Evolutionary conservation across 2,329 filamentous ascomycete genomes (phyloP), one percentile per base, ranked within the genome.

Genomic region (Microdochium paspali): DNA sequence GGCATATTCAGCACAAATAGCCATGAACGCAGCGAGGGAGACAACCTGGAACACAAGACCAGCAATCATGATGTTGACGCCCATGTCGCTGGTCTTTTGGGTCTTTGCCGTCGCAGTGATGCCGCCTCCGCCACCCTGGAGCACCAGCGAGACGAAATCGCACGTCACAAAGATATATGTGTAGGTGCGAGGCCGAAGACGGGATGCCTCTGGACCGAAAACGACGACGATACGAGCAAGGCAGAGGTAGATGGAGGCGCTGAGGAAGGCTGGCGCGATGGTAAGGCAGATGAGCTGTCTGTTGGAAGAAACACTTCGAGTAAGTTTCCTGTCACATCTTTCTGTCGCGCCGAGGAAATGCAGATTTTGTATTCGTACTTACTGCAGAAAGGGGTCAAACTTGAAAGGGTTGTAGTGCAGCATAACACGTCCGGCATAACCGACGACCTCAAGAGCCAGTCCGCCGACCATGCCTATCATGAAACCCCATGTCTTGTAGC

Each of bases 181-280:
- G 51, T 57, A 57, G 13, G 50, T 45, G 28, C 49, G 46, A n/a
- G 52, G 51, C 9, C 32, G 45, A 42, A 56, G 31, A 10, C 53
- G 51, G 1, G 53, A 46, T n/a, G 44, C 45, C 20, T 48, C 42
- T 15, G 50, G 46, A 1, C 49, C 52, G 44, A 51, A 56, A 9
- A 53, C 47, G 24, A 50, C 25, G 25, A 58, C 72, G 51, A 81
- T 69, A 46, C 79, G 74, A 31, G 77, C 76, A 12, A 82, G 66
- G 4, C 70, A 73, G 25, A 82, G 58, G 62, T 79, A 80, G 54
- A 80, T 73, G 48, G 67, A 71, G 3, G 71, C 79, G 6, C 72
- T 72, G 47, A 74, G 59, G 58, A 77, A 81, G 20, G 73, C 78
- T 6, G 76, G 77, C 0, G 70, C 73, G 26, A 82, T 71, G 40